Percentiles rank a stretch among this genome's conserved stretches.
These are phyloP conservation scores for Triticum turgidum DNA, from an alignment of 176 grass and related monocot species.

Conservation along the genomic window DNA sequence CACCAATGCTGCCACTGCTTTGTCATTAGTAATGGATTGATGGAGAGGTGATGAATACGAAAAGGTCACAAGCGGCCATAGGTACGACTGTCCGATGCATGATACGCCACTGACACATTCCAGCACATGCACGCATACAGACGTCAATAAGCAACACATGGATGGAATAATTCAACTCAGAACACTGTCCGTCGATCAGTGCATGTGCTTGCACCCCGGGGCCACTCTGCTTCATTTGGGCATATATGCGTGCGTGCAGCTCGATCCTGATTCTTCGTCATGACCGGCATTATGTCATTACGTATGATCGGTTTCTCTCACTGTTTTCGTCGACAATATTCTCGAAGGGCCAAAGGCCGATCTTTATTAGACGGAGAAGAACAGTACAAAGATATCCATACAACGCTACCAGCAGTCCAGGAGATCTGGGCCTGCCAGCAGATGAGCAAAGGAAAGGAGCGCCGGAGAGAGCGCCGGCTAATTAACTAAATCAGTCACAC, in stretches of 20 bases:
- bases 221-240: slow-evolving; percentile 24
- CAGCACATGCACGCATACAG: slow-evolving; percentile 13
- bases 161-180: slow-evolving; percentile 15
- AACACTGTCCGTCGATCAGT: slow-evolving; percentile 20
- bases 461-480: no score
- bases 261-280: not conserved
- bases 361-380: no score
- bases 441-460: no score
- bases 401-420: no score
- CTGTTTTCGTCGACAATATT: no score
- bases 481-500: no score
- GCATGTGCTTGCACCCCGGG: slow-evolving; percentile 1
- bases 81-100: slow-evolving; percentile 6
- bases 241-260: not conserved
- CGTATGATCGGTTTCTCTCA: no score
- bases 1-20: not conserved
- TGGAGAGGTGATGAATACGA: not conserved
- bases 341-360: no score
- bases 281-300: not conserved
- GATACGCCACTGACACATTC: slow-evolving; percentile 29
- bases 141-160: slow-evolving; percentile 1
- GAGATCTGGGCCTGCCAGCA: no score
- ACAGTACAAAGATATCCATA: no score
- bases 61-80: not conserved
- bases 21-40: not conserved